Conservation (phyloP, 2,329 filamentous ascomycete genomes). For the Sporothrix sp. region DNA sequence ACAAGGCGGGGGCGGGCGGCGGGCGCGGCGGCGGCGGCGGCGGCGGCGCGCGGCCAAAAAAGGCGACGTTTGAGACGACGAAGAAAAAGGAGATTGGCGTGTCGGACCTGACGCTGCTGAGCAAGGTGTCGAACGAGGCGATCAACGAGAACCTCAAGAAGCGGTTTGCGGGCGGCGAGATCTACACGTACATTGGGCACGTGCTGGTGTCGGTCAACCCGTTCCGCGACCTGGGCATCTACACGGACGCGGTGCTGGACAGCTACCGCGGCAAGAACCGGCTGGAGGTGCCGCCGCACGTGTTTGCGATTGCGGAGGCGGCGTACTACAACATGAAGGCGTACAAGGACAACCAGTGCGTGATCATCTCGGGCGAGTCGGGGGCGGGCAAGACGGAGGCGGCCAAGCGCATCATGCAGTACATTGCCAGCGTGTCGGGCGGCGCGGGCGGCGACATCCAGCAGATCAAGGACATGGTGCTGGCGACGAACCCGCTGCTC, state of each 20-base stretch:
- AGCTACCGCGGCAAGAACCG: slow-evolving; percentile 96
- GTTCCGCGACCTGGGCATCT: slow-evolving; percentile 94
- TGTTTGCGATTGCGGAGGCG: slow-evolving; percentile 94
- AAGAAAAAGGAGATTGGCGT: slow-evolving; percentile 99
- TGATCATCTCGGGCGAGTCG: slow-evolving; percentile 98
- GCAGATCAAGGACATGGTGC: slow-evolving; percentile 97
- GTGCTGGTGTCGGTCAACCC: slow-evolving; percentile 98
- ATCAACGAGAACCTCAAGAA: slow-evolving; percentile 99
- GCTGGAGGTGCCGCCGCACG: slow-evolving; percentile 87
- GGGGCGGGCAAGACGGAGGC: slow-evolving; percentile 98
- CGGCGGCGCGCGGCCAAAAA: slow-evolving; percentile 63
- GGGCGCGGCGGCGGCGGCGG: slow-evolving; percentile 32
- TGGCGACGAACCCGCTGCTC: slow-evolving; percentile 92
- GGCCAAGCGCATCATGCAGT: slow-evolving; percentile 98
- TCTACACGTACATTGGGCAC: slow-evolving; percentile 99
- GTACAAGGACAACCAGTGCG: slow-evolving; percentile 97
- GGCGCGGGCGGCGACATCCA: slow-evolving; percentile 79
- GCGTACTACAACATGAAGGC: slow-evolving; percentile 99
- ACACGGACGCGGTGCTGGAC: slow-evolving; percentile 86
- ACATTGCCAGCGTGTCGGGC: slow-evolving; percentile 86
- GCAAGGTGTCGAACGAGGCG: slow-evolving; percentile 97
- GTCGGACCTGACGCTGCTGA: slow-evolving; percentile 91
- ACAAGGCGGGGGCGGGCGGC: slow-evolving; percentile 32
- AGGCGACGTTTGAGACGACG: slow-evolving; percentile 87
- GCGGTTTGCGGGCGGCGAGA: slow-evolving; percentile 92